These are phyloP conservation scores for Globisporangium nunn DNA, from an alignment of 352 stramenopile species.

Conservation along the genomic window DNA sequence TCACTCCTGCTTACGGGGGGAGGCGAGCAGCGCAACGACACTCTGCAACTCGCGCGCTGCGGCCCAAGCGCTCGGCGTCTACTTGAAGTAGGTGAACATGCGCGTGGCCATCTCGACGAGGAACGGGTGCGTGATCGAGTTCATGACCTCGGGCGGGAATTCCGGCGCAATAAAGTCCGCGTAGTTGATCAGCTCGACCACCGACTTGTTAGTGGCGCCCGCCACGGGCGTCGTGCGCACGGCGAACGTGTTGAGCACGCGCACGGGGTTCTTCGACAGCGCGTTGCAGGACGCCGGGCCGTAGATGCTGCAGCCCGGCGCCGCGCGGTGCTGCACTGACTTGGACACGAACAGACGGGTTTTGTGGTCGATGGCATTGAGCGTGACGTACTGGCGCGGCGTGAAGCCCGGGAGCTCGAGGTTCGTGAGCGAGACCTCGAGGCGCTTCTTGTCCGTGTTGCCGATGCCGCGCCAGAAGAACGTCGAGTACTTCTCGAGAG, in stretches of 20 bases:
- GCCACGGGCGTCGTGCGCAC: slow-evolving; percentile 12
- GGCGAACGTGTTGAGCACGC: slow-evolving; percentile 15
- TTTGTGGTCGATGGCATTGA: slow-evolving; percentile 14
- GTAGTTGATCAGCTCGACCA: slow-evolving; percentile 23
- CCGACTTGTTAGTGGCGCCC: slow-evolving; percentile 14
- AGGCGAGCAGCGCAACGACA: no score
- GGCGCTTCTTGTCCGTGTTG: slow-evolving; percentile 20
- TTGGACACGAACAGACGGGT: slow-evolving; percentile 12
- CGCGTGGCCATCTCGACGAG: slow-evolving; percentile 19
- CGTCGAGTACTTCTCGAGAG: slow-evolving; percentile 19
- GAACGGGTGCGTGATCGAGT: slow-evolving; percentile 19
- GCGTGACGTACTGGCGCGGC: slow-evolving; percentile 5
- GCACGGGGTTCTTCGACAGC: slow-evolving; percentile 14
- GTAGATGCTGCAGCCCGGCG: slow-evolving; percentile 18
- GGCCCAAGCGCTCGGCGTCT: not conserved
- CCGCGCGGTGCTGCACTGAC: slow-evolving; percentile 14
- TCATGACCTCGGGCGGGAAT: slow-evolving; percentile 18
- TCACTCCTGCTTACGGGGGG: not conserved
- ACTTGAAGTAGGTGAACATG: slow-evolving; percentile 2
- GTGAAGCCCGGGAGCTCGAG: slow-evolving; percentile 10
- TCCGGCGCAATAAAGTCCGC: slow-evolving; percentile 16
- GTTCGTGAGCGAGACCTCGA: slow-evolving; percentile 17
- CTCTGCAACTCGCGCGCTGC: not conserved
- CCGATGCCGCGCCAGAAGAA: slow-evolving; percentile 14
- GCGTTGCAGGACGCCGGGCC: slow-evolving; percentile 12